A percentile compares a stretch with the other conserved stretches of the same genome.
phyloP scores from a whole-genome alignment of 2,329 filamentous ascomycete genomes.

The Pseudogymnoascus sp. region DNA sequence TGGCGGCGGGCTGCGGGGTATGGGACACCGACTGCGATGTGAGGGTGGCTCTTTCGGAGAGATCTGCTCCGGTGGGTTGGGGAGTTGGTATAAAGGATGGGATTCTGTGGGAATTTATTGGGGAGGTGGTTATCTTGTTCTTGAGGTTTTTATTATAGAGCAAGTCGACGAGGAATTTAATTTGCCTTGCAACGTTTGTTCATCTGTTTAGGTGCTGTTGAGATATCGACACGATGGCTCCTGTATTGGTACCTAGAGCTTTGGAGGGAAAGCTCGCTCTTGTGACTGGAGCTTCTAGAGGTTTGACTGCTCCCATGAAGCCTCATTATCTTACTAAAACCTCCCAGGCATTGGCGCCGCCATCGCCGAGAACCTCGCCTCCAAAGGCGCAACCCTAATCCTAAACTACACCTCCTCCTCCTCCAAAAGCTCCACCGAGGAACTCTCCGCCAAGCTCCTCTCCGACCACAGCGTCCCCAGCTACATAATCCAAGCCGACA shows the following conservation, averaged over 20 bases:
- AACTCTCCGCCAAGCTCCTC: conserved; percentile 50
- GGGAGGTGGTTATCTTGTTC: neutral
- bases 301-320: conserved; percentile 34
- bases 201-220: neutral
- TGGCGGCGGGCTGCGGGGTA: neutral
- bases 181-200: neutral
- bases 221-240: neutral
- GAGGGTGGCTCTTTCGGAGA: neutral
- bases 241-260: conserved; percentile 8
- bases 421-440: conserved; percentile 44
- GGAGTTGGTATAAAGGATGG: neutral
- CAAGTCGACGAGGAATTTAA: neutral
- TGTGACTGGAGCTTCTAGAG: conserved; percentile 72
- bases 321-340: conserved; percentile 5
- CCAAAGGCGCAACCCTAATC: conserved; percentile 56
- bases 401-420: conserved; percentile 61
- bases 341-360: conserved; percentile 60
- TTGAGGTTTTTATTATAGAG: neutral
- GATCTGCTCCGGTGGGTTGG: neutral
- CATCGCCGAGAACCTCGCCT: conserved; percentile 61
- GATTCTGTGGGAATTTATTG: neutral
- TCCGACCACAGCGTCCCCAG: conserved; percentile 52
- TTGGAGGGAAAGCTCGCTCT: conserved; percentile 73
- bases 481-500: conserved; percentile 62
- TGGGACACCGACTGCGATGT: neutral